Percentiles rank a stretch among this genome's conserved stretches.
These are phyloP conservation scores for Chalara sp. DNA, from an alignment of 2,329 filamentous ascomycete species.

Conservation along the genomic window DNA sequence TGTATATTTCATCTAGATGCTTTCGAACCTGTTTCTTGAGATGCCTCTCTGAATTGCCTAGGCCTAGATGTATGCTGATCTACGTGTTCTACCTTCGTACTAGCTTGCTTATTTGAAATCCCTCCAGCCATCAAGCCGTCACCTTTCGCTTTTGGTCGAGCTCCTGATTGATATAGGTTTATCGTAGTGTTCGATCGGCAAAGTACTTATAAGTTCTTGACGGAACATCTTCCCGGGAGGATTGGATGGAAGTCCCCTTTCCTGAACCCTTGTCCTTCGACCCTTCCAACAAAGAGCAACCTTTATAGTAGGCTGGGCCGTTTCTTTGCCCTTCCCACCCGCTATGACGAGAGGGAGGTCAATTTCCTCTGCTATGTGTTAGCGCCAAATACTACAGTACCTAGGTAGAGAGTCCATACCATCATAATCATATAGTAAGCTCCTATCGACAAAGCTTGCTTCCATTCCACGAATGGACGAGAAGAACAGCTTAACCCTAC, in stretches of 20 bases:
- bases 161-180: no score
- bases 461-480: constrained; percentile 13
- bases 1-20: no score
- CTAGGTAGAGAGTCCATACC: constrained; percentile 4
- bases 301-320: constrained; percentile 6
- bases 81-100: no score
- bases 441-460: constrained; percentile 12
- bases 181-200: no score
- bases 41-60: no score
- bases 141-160: no score
- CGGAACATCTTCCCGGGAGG: constrained; percentile 25
- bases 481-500: constrained; percentile 6
- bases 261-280: constrained; percentile 7
- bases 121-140: no score
- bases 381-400: neutral
- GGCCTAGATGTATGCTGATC: no score
- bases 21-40: no score
- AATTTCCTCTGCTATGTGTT: constrained; percentile 6
- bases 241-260: constrained; percentile 3
- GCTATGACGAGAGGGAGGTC: constrained; percentile 7
- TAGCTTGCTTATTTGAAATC: no score
- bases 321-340: constrained; percentile 13
- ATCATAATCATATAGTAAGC: constrained; percentile 13
- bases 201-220: neutral
- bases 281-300: constrained; percentile 13